phyloP scores from a whole-genome alignment of 352 stramenopile genomes.

The Blastocystis sp. region DNA sequence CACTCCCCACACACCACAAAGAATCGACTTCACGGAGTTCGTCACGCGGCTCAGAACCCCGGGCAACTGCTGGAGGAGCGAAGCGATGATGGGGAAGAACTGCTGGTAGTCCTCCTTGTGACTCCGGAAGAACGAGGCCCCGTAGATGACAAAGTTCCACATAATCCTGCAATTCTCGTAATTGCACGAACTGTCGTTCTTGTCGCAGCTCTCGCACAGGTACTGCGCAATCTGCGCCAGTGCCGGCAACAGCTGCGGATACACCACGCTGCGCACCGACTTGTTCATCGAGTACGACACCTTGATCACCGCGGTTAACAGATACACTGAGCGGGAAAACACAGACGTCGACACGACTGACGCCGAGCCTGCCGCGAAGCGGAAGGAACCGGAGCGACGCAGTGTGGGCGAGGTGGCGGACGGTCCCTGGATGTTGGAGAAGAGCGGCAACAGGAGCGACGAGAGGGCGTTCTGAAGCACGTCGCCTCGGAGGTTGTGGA shows the following conservation, averaged over 20 bases:
- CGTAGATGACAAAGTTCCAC: conserved; percentile 49
- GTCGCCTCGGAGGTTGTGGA: conserved; percentile 2
- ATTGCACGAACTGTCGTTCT: conserved; percentile 40
- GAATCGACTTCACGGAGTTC: background rate
- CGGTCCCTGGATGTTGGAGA: background rate
- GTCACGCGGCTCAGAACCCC: background rate
- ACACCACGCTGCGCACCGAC: conserved; percentile 2
- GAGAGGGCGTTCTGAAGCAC: background rate
- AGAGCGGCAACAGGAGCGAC: conserved; percentile 7
- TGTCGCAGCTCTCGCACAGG: background rate
- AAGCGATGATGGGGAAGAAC: conserved; percentile 16
- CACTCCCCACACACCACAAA: background rate
- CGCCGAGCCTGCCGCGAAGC: background rate
- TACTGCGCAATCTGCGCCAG: conserved; percentile 3
- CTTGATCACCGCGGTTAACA: conserved; percentile 13
- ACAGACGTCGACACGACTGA: conserved; percentile 5
- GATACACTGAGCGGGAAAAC: conserved; percentile 35
- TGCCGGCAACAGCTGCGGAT: conserved; percentile 21
- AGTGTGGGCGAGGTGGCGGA: conserved; percentile 2
- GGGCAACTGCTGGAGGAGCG: conserved; percentile 29
- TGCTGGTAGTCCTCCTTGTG: background rate
- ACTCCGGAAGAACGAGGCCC: conserved; percentile 1
- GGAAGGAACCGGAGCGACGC: background rate
- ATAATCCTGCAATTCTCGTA: conserved; percentile 54
- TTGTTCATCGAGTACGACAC: conserved; percentile 44